Percentiles rank a stretch among this genome's conserved stretches.
These are phyloP conservation scores for Phytophthora macrochlamydospora DNA, from an alignment of 352 stramenopile genomes.

Conservation along the genomic window DNA sequence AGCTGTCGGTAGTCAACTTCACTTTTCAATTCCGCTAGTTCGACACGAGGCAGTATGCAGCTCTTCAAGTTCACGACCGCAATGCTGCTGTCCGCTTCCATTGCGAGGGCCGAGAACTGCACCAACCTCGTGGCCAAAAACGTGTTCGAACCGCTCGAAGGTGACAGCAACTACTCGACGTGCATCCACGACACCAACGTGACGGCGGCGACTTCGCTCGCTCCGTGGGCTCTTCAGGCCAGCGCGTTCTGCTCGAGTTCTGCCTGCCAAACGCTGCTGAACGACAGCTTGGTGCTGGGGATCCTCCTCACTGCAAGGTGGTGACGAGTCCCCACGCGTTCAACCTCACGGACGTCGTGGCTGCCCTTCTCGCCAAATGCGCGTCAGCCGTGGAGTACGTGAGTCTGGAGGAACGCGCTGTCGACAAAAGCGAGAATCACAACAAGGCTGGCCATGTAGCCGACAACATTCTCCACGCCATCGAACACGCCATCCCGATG, in stretches of 20 bases:
- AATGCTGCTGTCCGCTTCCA: constrained; percentile 3
- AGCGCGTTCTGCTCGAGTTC: constrained; percentile 23
- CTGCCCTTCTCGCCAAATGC: constrained; percentile 9
- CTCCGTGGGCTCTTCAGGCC: constrained; percentile 11
- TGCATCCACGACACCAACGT: constrained; percentile 33
- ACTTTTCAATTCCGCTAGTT: no score
- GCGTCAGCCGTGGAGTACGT: neutral
- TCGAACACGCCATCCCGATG: constrained; percentile 31
- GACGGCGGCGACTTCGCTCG: constrained; percentile 12
- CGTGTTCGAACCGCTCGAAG: constrained; percentile 5
- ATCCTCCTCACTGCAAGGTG: constrained; percentile 24
- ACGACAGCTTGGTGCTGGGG: constrained; percentile 4
- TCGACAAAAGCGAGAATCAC: constrained; percentile 9
- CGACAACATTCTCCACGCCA: constrained; percentile 14
- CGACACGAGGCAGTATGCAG: constrained; percentile 5
- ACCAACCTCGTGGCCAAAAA: constrained; percentile 7
- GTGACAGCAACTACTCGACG: constrained; percentile 11
- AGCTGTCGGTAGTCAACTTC: no score
- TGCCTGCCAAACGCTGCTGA: constrained; percentile 28
- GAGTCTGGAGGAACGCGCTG: constrained; percentile 19
- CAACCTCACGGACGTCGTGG: constrained; percentile 14
- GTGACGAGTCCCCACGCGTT: constrained; percentile 2
- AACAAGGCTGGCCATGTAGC: neutral
- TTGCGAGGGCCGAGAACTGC: constrained; percentile 17
- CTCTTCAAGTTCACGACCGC: neutral